These are phyloP conservation scores for Triticum urartu DNA, from an alignment of 176 grass and related monocot genomes.

Conservation along the genomic window DNA sequence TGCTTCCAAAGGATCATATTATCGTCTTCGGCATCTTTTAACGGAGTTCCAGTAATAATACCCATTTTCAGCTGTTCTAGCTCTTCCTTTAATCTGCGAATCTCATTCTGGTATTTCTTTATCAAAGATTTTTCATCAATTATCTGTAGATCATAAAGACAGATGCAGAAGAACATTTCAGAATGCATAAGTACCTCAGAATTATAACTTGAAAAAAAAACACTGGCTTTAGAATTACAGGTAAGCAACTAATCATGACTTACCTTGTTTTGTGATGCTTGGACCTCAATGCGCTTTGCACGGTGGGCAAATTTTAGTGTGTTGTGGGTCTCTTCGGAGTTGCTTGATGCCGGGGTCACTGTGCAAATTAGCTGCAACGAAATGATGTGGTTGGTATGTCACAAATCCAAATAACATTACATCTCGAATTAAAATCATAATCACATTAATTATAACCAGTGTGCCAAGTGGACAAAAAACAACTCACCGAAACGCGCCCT, in stretches of 20 bases:
- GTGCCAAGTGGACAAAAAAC: neutral
- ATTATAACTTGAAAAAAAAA: slow-evolving; percentile 1
- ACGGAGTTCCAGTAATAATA: slow-evolving; percentile 68
- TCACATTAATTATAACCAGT: neutral
- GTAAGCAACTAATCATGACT: slow-evolving; percentile 28
- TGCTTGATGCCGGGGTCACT: slow-evolving; percentile 97
- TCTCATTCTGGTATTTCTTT: slow-evolving; percentile 99
- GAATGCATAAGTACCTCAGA: slow-evolving; percentile 12
- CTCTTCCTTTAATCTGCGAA: slow-evolving; percentile 88
- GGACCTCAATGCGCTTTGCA: slow-evolving; percentile 92
- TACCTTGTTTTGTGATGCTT: slow-evolving; percentile 99
- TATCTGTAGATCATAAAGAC: slow-evolving; percentile 62
- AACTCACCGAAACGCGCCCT: slow-evolving; percentile 96
- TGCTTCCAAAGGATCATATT: slow-evolving; percentile 91
- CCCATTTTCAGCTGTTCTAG: slow-evolving; percentile 95
- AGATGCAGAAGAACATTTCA: slow-evolving; percentile 28
- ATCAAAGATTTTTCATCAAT: slow-evolving; percentile 99
- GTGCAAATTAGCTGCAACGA: slow-evolving; percentile 87
- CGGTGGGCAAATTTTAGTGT: slow-evolving; percentile 98
- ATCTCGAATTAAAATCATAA: neutral
- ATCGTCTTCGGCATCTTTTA: slow-evolving; percentile 69
- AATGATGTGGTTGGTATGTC: slow-evolving; percentile 11
- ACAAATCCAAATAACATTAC: slow-evolving; percentile 20
- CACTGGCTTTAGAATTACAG: slow-evolving; percentile 26
- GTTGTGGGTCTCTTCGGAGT: slow-evolving; percentile 96